Base-by-base conservation (phyloP, 306 rosid species). In the Quercus cerris region DNA sequence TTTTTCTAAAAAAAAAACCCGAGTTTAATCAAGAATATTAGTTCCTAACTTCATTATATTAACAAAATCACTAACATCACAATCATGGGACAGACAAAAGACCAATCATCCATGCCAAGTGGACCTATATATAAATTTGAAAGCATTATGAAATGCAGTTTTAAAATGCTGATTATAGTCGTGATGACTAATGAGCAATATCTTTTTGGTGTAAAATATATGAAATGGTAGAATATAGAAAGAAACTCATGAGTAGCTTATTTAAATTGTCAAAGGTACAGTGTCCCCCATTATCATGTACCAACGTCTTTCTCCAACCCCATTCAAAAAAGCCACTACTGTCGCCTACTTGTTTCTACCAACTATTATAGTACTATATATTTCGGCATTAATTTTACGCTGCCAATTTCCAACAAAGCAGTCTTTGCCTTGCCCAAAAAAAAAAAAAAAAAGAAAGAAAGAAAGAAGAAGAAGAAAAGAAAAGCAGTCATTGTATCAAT, bases 261-360 rank as follows among this genome's bases (percentile, higher is more conserved):
- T 70, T 61, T 49, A 73, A 63, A 51, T 79, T 71, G 75, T 55
- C 35, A 38, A 38, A 68, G 52, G 68, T 51, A 67, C 54, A 79
- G 81, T 79, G 56, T 70, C 77, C 17, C 30, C 78, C 84, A 84
- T 70, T 69, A 33, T 9, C 41, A 68, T 59, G 57, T 38, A 41
- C 6, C 58, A 75, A 78, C 72, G 74, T 73, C 79, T 66, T 28
- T 78, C 78, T 55, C 78, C 56, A 51, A 51, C 76, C 51, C 31
- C 28, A 20, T 35, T 44, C 51, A 46, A 33, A 61, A 81, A 58
- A n/a, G 72, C 72, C 64, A 77, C 74, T 56, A 19, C 25, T 54
- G 56, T 77, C 80, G 51, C 75, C 73, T 33, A 5, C 76, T 70
- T 71, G 51, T 46, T 46, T 44, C 33, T 23, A 14, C 27, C 28